A percentile compares a stretch with the other conserved stretches of the same genome.
Conservation (phyloP, 108 stramenopile genomes). For the Poteriospumella lacustris region DNA sequence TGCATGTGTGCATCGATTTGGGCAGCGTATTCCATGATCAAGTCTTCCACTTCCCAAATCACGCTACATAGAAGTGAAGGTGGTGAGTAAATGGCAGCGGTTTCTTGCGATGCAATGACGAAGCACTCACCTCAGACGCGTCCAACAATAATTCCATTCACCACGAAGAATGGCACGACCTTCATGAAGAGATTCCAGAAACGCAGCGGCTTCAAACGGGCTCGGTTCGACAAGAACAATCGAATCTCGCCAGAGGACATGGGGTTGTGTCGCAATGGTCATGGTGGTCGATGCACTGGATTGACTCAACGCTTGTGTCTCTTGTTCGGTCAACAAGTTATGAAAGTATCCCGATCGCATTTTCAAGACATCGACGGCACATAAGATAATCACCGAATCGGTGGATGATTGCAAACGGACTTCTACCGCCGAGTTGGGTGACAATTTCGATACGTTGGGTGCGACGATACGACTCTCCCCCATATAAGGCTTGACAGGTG, state of each 20-base stretch:
- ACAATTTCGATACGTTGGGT: not conserved
- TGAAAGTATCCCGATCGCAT: conserved; percentile 23
- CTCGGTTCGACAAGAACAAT: not conserved
- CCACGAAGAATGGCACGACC: not conserved
- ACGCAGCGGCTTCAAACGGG: conserved; percentile 25
- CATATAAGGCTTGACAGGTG: too few relatives aligned
- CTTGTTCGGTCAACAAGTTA: not conserved
- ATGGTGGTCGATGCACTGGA: not conserved
- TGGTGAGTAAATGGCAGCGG: too few relatives aligned
- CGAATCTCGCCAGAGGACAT: not conserved
- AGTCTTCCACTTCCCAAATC: conserved; percentile 20
- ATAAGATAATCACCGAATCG: not conserved
- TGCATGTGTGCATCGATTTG: conserved; percentile 21
- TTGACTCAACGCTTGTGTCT: not conserved
- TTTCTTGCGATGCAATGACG: not conserved
- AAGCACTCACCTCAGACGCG: conserved; percentile 2
- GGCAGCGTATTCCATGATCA: not conserved
- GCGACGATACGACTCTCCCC: not conserved
- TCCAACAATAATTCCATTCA: conserved; percentile 19
- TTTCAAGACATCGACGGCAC: conserved; percentile 26
- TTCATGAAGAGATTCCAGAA: conserved; percentile 29
- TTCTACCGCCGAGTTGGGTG: not conserved
- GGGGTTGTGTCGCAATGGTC: not conserved
- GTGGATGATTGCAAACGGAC: not conserved
- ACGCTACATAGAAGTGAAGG: not conserved